These are phyloP conservation scores for Carpinus viminea DNA, from an alignment of 306 rosid species.

Conservation along the genomic window DNA sequence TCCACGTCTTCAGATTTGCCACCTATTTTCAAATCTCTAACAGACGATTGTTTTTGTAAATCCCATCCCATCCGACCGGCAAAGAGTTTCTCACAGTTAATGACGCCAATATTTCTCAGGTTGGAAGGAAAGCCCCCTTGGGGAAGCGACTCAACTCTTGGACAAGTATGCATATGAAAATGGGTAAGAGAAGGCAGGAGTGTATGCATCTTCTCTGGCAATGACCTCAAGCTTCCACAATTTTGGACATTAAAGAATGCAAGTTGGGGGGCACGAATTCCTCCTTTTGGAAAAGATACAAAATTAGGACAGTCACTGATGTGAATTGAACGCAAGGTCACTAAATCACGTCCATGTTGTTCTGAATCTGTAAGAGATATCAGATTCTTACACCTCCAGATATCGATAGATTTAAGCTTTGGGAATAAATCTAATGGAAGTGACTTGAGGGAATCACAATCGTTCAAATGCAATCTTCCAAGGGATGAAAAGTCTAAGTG, in stretches of 20 bases:
- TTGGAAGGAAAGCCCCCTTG: neutral
- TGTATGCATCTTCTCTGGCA: neutral
- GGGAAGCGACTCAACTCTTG: neutral
- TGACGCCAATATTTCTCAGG: neutral
- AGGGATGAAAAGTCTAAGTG: neutral
- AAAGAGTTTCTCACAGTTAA: neutral
- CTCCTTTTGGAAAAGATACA: neutral
- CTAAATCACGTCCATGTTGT: no score
- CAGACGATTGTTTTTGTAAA: neutral
- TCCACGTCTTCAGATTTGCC: neutral
- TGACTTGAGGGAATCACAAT: neutral
- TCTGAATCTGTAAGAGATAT: no score
- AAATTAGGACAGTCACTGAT: no score
- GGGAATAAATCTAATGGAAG: no score
- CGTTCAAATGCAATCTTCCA: rapidly evolving
- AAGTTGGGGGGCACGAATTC: neutral
- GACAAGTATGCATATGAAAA: neutral
- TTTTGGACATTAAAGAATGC: rapidly evolving
- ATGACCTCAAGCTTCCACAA: neutral
- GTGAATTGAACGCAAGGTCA: no score
- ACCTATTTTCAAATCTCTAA: rapidly evolving
- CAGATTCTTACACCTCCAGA: no score
- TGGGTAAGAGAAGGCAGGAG: neutral
- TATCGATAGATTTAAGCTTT: no score
- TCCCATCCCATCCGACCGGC: slow-evolving; percentile 2